Conservation (phyloP, 225 moss, liverwort and hornwort species). For the Physcomitrellopsis africana region DNA sequence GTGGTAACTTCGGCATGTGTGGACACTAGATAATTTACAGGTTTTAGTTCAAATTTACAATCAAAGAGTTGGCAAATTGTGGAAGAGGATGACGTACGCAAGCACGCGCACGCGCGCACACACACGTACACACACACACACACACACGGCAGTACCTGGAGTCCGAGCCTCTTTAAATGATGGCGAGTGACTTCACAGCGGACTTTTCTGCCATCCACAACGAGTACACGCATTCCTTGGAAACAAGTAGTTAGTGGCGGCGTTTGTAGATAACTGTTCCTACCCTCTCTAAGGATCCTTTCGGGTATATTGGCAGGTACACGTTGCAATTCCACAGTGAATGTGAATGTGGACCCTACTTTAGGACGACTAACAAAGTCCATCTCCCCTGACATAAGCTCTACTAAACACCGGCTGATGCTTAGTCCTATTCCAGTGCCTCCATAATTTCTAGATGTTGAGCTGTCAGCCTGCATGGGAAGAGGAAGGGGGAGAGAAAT, state of each 20-base stretch:
- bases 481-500: background rate
- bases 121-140: constrained; percentile 1
- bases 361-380: constrained; percentile 58
- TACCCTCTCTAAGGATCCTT: constrained; percentile 51
- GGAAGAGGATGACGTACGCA: background rate
- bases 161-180: constrained; percentile 62
- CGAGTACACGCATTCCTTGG: constrained; percentile 62
- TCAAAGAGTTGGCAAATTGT: background rate
- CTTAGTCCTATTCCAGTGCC: constrained; percentile 76
- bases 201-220: constrained; percentile 67
- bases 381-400: constrained; percentile 73
- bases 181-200: constrained; percentile 68
- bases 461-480: constrained; percentile 65
- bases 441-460: constrained; percentile 74
- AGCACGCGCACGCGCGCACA: too few species aligned
- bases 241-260: constrained; percentile 63
- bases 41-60: background rate
- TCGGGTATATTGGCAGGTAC: constrained; percentile 61
- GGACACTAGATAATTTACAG: too few species aligned
- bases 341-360: constrained; percentile 67
- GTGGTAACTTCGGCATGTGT: too few species aligned
- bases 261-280: constrained; percentile 56
- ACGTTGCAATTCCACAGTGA: constrained; percentile 56
- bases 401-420: constrained; percentile 67
- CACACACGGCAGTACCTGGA: constrained; percentile 44